Base-by-base conservation (phyloP, 345 rosid genomes). In the Abelmoschus esculentus region DNA sequence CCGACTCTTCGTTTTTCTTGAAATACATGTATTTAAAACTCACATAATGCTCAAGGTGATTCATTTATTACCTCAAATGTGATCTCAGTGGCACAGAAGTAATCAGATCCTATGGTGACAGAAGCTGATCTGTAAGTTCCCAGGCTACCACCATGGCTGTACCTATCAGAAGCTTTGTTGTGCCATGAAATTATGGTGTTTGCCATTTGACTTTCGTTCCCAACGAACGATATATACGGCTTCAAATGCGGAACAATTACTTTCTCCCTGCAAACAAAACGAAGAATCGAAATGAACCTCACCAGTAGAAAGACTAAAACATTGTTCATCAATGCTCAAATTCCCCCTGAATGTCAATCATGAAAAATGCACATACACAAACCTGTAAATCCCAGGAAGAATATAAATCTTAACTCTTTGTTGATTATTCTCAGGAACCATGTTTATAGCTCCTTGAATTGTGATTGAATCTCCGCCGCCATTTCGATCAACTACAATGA, bases 381-480 rank as follows among this genome's bases (percentile, higher is more conserved):
- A 54, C 97, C 96, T 90, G 96, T 93, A 93, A 74, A 84, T 80
- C 29, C 98, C 97, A 7, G 96, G 92, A 67, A 78, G 89, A 74
- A 93, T 80, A 77, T 74, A 80, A 70, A 93, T 89, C 82, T 93
- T 93, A 44, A 89, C 82, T 79, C 98, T 87, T 5, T 78, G 71
- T 1, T 82, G 75, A 79, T 93, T 93, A 71, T 72, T 58, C 22
- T 78, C 67, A 1, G 92, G 89, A 19, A 93, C 96, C 89, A 90
- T 71, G 73, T 93, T 86, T 18, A 93, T 70, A 5, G 96, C 98
- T 54, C 89, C 97, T 81, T 93, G 98, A 81, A 93, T 87, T 2
- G 97, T 86, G 49, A 76, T 54, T 53, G 96, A 88, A 79, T 91
- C 90, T 56, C 96, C 91, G 11, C 76, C 60, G 9, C 97, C 95